These are phyloP conservation scores for Dorcoceras hygrometricum DNA, from an alignment of 257 asterid genomes.

Conservation along the genomic window DNA sequence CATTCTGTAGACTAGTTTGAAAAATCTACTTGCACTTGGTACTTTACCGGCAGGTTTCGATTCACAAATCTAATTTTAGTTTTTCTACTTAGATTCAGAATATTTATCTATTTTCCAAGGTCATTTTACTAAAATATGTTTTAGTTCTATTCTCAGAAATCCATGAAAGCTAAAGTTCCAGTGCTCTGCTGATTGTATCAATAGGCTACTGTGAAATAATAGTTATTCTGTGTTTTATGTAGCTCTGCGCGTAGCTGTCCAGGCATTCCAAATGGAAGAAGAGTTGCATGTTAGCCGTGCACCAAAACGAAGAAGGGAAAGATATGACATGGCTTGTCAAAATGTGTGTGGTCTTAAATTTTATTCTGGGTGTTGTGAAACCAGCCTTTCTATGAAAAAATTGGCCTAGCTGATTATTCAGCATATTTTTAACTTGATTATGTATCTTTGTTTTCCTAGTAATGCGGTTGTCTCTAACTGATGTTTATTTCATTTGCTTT, in stretches of 20 bases:
- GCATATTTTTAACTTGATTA: constrained; percentile 2
- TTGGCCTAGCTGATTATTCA: background rate
- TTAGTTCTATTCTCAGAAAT: constrained; percentile 1
- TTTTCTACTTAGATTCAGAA: no score
- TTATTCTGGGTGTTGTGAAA: background rate
- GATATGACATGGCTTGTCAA: constrained; percentile 60
- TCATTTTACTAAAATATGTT: background rate
- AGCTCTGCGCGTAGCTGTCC: constrained; percentile 89
- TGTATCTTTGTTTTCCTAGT: constrained; percentile 11
- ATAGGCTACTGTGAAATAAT: background rate
- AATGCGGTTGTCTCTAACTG: background rate
- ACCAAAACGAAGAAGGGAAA: constrained; percentile 71
- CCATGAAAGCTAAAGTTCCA: constrained; percentile 4
- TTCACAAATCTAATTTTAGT: background rate
- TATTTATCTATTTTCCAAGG: background rate
- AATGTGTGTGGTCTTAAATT: constrained; percentile 5
- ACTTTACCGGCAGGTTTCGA: background rate
- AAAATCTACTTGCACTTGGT: background rate
- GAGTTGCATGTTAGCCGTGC: constrained; percentile 52
- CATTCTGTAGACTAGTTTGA: background rate
- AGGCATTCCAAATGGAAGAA: constrained; percentile 84
- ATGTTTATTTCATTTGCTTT: constrained; percentile 15
- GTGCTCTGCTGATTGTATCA: constrained; percentile 7
- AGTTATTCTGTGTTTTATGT: constrained; percentile 24
- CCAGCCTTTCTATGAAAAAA: background rate